A percentile compares a stretch with the other conserved stretches of the same genome.
Conservation (phyloP, 2,329 filamentous ascomycete species). For the Chaetothyriales sp. region DNA sequence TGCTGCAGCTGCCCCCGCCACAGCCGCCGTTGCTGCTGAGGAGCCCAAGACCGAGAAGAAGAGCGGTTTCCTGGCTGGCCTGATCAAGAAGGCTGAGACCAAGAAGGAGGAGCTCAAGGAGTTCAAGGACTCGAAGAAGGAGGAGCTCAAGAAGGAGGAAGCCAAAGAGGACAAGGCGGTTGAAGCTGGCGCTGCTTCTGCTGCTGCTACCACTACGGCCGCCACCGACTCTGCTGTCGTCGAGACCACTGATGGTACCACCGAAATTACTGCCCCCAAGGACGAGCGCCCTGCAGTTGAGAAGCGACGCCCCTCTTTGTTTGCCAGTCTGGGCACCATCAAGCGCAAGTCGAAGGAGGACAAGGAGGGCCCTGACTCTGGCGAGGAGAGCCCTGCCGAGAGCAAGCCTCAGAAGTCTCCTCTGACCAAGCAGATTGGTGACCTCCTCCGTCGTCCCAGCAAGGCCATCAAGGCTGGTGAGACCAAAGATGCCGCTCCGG, state of each 20-base stretch:
- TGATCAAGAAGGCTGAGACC: conserved; percentile 23
- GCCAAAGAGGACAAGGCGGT: conserved; percentile 17
- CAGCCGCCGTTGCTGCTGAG: conserved; percentile 19
- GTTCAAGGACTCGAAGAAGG: no score
- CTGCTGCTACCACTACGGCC: conserved; percentile 9
- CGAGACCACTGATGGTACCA: conserved; percentile 6
- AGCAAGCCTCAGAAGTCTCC: conserved; percentile 28
- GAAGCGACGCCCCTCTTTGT: conserved; percentile 39
- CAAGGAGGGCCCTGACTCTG: conserved; percentile 28
- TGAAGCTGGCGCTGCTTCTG: conserved; percentile 15
- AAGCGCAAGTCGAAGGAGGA: conserved; percentile 37
- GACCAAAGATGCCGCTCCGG: conserved; percentile 18
- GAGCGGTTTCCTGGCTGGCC: conserved; percentile 17
- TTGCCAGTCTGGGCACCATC: conserved; percentile 38
- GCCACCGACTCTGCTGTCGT: conserved; percentile 9
- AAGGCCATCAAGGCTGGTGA: conserved; percentile 30
- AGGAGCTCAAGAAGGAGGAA: conserved; percentile 18
- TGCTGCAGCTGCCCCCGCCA: conserved; percentile 20
- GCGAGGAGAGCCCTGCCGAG: conserved; percentile 25
- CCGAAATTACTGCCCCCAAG: conserved; percentile 19
- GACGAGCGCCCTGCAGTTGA: conserved; percentile 27
- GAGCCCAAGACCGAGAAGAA: conserved; percentile 23
- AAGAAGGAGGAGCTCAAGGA: conserved; percentile 18
- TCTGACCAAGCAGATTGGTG: conserved; percentile 23
- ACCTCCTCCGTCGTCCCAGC: conserved; percentile 35